These are phyloP conservation scores for Boletus rex-veris DNA, from an alignment of 768 basidiomycete genomes.

Conservation along the genomic window DNA sequence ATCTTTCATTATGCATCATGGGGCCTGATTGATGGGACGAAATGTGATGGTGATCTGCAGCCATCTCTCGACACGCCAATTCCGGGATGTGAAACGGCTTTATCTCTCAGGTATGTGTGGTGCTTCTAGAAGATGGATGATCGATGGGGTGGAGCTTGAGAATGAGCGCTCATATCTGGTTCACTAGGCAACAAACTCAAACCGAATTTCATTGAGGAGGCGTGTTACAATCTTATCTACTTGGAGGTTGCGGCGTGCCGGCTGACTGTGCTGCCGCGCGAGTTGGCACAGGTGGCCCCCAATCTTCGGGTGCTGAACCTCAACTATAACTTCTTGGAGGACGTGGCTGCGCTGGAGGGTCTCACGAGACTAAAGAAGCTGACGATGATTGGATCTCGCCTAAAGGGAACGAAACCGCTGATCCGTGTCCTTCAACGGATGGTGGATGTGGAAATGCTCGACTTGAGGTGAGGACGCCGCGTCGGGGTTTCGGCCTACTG, in stretches of 20 bases:
- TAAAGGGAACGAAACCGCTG: constrained; percentile 71
- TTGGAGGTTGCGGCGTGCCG: constrained; percentile 89
- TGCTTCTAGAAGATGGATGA: constrained; percentile 14
- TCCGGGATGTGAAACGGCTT: constrained; percentile 89
- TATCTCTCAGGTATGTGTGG: constrained; percentile 83
- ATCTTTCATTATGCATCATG: constrained; percentile 32
- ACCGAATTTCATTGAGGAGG: constrained; percentile 57
- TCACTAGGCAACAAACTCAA: constrained; percentile 68
- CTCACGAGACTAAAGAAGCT: constrained; percentile 76
- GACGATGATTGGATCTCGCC: constrained; percentile 79
- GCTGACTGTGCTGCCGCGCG: constrained; percentile 67
- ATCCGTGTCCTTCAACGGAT: constrained; percentile 69
- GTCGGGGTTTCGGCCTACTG: constrained; percentile 10
- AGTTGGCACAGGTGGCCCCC: constrained; percentile 64
- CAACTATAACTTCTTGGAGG: constrained; percentile 95
- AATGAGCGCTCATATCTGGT: constrained; percentile 20
- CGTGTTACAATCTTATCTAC: constrained; percentile 88
- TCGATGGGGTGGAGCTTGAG: constrained; percentile 9
- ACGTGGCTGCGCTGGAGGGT: constrained; percentile 63
- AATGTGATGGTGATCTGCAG: constrained; percentile 36
- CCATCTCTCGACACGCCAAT: constrained; percentile 52
- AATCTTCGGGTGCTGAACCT: constrained; percentile 90
- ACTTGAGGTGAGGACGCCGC: constrained; percentile 67
- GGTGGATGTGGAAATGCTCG: constrained; percentile 81
- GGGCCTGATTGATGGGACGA: constrained; percentile 36